Evolutionary conservation across 768 basidiomycete genomes (phyloP), one percentile per base, ranked within the genome.

Genomic region (Trametes gibbosa): DNA sequence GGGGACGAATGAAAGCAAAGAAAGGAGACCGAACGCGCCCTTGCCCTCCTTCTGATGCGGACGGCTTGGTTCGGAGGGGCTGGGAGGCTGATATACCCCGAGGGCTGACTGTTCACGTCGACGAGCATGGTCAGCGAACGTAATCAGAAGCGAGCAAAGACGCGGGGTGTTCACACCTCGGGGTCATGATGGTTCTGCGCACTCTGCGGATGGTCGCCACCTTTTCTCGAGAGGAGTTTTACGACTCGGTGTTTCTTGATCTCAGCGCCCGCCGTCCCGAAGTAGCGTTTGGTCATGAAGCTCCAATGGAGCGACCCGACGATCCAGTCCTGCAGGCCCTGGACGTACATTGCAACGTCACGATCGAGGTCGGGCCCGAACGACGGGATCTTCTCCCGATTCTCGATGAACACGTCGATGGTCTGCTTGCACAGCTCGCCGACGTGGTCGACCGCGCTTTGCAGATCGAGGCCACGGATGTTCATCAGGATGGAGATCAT

Each of bases 251-350:
- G 72, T 64, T 77, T 73, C 73, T 86, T 87, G 59, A 89, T 77
- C 41, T 78, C 75, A n/a, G 70, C 66, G 19, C 85, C 85, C 12
- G 80, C 63, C 42, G 73, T 72, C 23, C 86, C 89, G 67, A 90
- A 89, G 69, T 90, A 90, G 10, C 89, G 79, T 59, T 80, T 77
- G 4, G 83, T 84, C 72, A 81, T 78, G 72, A 87, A 89, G 68
- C 84, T 84, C 89, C 89, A 90, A 63, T 86, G 81, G 35, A 89
- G 72, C 42, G 82, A 84, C 74, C 85, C 89, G 37, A 86, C 80
- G 62, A 87, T 86, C 87, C 86, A 88, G 60, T 84, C 79, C 62
- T 83, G 82, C 23, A 89, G 70, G 16, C 86, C 85, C 52, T 79
- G 71, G 37, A 89, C 74, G 61, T 89, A 90, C 19, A 74, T 70